Percentiles rank a stretch among this genome's conserved stretches.
These are phyloP conservation scores for Cytospora schulzeri DNA, from an alignment of 2,329 filamentous ascomycete genomes.

Conservation along the genomic window DNA sequence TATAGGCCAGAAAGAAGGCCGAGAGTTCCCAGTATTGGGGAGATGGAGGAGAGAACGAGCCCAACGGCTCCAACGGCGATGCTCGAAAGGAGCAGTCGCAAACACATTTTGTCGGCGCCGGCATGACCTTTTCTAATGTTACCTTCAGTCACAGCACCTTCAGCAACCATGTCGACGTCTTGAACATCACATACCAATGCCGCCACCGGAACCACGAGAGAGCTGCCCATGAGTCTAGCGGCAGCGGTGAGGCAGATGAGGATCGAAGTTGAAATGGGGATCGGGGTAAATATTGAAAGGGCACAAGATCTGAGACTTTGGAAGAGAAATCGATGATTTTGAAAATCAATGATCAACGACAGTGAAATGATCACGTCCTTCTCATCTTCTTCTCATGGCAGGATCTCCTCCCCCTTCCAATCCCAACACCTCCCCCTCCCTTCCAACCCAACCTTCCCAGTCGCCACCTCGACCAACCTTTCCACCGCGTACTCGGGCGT, in stretches of 20 bases:
- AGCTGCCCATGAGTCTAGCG: not conserved
- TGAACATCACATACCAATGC: not conserved
- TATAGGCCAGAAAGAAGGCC: not conserved
- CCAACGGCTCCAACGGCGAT: too few species aligned
- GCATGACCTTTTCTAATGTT: too few species aligned
- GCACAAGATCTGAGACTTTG: not conserved
- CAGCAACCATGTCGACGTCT: too few species aligned
- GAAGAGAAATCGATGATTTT: not conserved
- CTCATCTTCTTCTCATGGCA: conserved; percentile 57
- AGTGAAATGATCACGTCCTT: not conserved
- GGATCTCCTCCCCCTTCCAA: conserved; percentile 66
- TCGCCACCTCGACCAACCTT: conserved; percentile 63
- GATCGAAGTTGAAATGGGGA: not conserved
- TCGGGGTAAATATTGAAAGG: not conserved
- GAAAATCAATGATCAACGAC: not conserved
- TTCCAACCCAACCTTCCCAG: conserved; percentile 47
- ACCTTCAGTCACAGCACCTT: too few species aligned
- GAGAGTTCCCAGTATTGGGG: too few species aligned
- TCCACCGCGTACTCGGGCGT: conserved; percentile 66
- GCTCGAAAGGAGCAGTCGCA: too few species aligned
- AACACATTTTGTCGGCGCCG: too few species aligned
- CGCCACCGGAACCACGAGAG: not conserved
- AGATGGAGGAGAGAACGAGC: not conserved
- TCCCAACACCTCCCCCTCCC: conserved; percentile 69
- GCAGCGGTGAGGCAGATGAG: not conserved